These are phyloP conservation scores for Colletotrichum musicola DNA, from an alignment of 2,329 filamentous ascomycete genomes.

Conservation along the genomic window DNA sequence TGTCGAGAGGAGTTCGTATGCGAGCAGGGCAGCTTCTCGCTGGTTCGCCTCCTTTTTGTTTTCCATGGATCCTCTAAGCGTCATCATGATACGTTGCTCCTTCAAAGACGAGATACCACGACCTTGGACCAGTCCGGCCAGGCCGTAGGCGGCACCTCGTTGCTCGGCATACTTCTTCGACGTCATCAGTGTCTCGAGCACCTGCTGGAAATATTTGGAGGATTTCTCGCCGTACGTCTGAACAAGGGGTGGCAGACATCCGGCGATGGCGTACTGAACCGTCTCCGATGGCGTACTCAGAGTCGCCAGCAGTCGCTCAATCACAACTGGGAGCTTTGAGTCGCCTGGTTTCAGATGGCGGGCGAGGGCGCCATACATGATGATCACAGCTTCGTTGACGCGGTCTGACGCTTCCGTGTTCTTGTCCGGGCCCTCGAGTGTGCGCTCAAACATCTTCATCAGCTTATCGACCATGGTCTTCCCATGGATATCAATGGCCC, in stretches of 20 bases:
- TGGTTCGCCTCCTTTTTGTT: constrained; percentile 95
- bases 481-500: constrained; percentile 84
- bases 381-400: constrained; percentile 96
- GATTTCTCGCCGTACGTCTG: constrained; percentile 83
- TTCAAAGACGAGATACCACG: constrained; percentile 84
- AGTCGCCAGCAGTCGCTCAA: constrained; percentile 87
- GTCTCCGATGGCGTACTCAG: constrained; percentile 95
- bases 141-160: constrained; percentile 92
- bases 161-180: constrained; percentile 94
- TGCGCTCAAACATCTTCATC: constrained; percentile 92
- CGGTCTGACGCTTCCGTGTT: constrained; percentile 85
- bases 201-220: constrained; percentile 81
- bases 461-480: constrained; percentile 86
- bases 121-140: constrained; percentile 91
- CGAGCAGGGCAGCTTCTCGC: constrained; percentile 88
- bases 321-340: constrained; percentile 86
- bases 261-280: constrained; percentile 95
- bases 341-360: constrained; percentile 90
- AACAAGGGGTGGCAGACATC: constrained; percentile 93
- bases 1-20: constrained; percentile 89
- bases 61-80: constrained; percentile 84
- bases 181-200: constrained; percentile 85
- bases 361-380: constrained; percentile 94
- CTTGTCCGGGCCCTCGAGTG: constrained; percentile 87
- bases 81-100: constrained; percentile 88